Conservation (phyloP, 805 yeast genomes). For the Spathaspora gorwiae region DNA sequence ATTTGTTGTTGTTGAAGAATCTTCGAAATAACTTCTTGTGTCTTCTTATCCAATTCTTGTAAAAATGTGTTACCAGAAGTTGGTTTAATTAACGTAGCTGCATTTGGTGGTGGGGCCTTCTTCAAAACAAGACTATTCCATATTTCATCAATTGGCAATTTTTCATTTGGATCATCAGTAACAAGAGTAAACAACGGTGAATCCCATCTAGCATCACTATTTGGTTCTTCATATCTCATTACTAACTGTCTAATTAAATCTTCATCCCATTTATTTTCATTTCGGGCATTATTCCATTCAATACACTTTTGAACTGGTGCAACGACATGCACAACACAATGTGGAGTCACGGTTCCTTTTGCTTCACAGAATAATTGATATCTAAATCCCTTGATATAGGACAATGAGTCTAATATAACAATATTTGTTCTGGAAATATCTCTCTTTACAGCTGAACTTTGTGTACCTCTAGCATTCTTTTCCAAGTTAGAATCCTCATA, state of each 20-base stretch:
- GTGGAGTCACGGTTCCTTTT: conserved; percentile 74
- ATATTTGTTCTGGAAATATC: conserved; percentile 63
- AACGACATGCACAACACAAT: conserved; percentile 76
- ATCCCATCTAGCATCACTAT: conserved; percentile 84
- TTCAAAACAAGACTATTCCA: conserved; percentile 59
- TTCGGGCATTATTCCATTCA: conserved; percentile 49
- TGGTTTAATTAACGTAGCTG: conserved; percentile 78
- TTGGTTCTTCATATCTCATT: conserved; percentile 93
- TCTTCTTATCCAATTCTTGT: conserved; percentile 69
- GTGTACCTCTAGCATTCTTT: conserved; percentile 76
- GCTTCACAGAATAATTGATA: conserved; percentile 94
- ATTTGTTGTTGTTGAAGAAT: conserved; percentile 61
- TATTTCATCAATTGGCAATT: conserved; percentile 60
- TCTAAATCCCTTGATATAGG: conserved; percentile 91
- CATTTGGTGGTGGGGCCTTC: conserved; percentile 70
- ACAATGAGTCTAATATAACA: conserved; percentile 80
- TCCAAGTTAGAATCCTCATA: conserved; percentile 74
- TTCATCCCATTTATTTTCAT: conserved; percentile 55
- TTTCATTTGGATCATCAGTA: conserved; percentile 44
- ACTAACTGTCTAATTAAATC: conserved; percentile 62
- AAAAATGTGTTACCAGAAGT: conserved; percentile 73
- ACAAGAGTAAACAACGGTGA: conserved; percentile 72
- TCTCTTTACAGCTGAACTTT: conserved; percentile 85
- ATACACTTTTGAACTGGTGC: conserved; percentile 59
- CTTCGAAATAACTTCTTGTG: conserved; percentile 60